Evolutionary conservation across 164 flowering plant genomes (phyloP).

Genomic region (Saururus chinensis): DNA sequence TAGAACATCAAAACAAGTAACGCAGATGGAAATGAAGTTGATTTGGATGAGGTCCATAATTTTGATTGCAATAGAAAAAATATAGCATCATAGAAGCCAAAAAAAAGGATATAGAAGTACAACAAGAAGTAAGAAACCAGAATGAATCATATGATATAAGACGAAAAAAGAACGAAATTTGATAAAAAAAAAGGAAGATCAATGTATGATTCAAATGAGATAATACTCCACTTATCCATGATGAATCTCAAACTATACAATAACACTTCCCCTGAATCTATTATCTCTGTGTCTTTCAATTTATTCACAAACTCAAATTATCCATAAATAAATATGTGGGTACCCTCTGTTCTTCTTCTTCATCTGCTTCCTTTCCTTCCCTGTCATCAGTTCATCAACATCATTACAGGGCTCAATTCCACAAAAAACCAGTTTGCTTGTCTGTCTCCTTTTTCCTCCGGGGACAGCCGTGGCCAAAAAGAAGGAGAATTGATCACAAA

Average conservation of each 20-base stretch:
- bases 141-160: no score
- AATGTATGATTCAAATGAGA: constrained; percentile 7
- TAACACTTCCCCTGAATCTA: constrained; percentile 54
- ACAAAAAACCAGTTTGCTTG: background rate
- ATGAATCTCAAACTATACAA: constrained; percentile 41
- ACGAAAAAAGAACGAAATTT: no score
- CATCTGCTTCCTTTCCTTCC: background rate
- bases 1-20: no score
- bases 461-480: constrained; percentile 18
- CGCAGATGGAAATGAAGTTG: no score
- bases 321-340: constrained; percentile 55
- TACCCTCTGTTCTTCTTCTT: constrained; percentile 25
- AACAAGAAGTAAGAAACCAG: no score
- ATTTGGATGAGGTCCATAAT: no score
- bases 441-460: constrained; percentile 8
- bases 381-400: background rate
- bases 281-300: constrained; percentile 25
- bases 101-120: no score
- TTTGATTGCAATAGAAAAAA: no score
- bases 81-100: no score
- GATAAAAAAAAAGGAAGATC: background rate
- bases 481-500: constrained; percentile 8
- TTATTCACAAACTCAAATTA: constrained; percentile 43
- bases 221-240: constrained; percentile 7
- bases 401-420: background rate